phyloP scores from a whole-genome alignment of 192 early-diverging fungal species.

The Entophlyctis helioformis region DNA sequence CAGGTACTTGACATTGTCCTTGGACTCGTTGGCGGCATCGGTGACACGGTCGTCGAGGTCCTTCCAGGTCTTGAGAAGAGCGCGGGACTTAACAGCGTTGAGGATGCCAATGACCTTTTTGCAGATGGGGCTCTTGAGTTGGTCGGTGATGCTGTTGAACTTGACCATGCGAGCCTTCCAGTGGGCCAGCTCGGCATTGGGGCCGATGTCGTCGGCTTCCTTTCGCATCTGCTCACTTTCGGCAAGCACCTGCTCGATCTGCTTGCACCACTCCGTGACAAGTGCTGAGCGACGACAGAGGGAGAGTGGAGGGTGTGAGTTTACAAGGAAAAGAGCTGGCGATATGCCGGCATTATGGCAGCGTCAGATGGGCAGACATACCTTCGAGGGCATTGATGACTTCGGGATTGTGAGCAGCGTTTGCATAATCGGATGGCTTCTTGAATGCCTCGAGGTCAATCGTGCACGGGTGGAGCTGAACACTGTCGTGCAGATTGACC shows the following conservation, averaged over 20 bases:
- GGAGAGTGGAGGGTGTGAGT: neutral
- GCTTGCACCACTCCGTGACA: slow-evolving; percentile 54
- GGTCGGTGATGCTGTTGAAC: slow-evolving; percentile 56
- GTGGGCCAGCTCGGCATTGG: slow-evolving; percentile 56
- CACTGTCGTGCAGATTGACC: slow-evolving; percentile 52
- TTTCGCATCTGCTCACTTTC: slow-evolving; percentile 57
- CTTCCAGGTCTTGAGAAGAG: slow-evolving; percentile 47
- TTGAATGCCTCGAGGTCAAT: slow-evolving; percentile 46
- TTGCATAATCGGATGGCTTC: slow-evolving; percentile 41
- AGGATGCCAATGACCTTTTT: slow-evolving; percentile 58
- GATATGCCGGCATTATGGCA: no score
- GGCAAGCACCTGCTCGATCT: slow-evolving; percentile 55
- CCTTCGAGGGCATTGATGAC: slow-evolving; percentile 44
- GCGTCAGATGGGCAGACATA: no score
- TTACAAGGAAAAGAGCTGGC: no score
- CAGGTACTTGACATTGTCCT: slow-evolving; percentile 58
- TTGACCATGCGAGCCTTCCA: slow-evolving; percentile 62
- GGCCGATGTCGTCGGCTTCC: slow-evolving; percentile 58
- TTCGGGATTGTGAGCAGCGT: slow-evolving; percentile 44
- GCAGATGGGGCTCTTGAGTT: slow-evolving; percentile 42
- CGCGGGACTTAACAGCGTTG: slow-evolving; percentile 45
- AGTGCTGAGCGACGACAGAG: slow-evolving; percentile 28
- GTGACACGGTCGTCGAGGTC: slow-evolving; percentile 54
- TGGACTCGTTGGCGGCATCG: slow-evolving; percentile 57
- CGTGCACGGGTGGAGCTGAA: slow-evolving; percentile 36